A percentile compares a stretch with the other conserved stretches of the same genome.
These are phyloP conservation scores for Neurospora sp. DNA, from an alignment of 495 filamentous ascomycete species.

Conservation along the genomic window DNA sequence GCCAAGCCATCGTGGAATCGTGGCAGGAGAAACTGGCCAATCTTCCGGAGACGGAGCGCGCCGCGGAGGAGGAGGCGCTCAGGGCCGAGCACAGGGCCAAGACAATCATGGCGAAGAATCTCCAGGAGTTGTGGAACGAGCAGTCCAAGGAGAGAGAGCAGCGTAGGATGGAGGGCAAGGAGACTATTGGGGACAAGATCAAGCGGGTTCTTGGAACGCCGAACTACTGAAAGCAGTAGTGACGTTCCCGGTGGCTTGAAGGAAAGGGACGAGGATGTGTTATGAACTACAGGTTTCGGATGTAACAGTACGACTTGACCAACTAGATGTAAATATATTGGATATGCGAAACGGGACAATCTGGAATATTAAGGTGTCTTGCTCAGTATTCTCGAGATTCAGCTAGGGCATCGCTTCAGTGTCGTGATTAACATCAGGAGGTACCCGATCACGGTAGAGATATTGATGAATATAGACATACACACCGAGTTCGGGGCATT, in stretches of 20 bases:
- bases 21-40: constrained; percentile 47
- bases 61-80: constrained; percentile 55
- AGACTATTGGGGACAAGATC: constrained; percentile 40
- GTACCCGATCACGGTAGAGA: not conserved
- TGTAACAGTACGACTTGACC: not conserved
- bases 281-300: not conserved
- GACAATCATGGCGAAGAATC: constrained; percentile 40
- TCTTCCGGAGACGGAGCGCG: constrained; percentile 50
- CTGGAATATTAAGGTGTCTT: not conserved
- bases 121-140: constrained; percentile 44
- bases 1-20: constrained; percentile 24
- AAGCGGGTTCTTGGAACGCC: constrained; percentile 6
- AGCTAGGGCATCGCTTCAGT: not conserved
- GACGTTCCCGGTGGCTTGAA: constrained; percentile 1
- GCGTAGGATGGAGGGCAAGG: constrained; percentile 48
- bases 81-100: constrained; percentile 49
- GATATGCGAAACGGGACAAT: too few species aligned
- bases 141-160: constrained; percentile 47
- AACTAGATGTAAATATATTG: not conserved
- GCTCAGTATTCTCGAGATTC: not conserved
- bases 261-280: not conserved
- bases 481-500: not conserved
- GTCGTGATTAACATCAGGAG: not conserved
- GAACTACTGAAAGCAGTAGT: not conserved
- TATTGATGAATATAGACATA: not conserved